Evolutionary conservation across 805 yeast genomes (phyloP), one percentile per base, ranked within the genome.

Genomic region (Lipomyces japonicus): DNA sequence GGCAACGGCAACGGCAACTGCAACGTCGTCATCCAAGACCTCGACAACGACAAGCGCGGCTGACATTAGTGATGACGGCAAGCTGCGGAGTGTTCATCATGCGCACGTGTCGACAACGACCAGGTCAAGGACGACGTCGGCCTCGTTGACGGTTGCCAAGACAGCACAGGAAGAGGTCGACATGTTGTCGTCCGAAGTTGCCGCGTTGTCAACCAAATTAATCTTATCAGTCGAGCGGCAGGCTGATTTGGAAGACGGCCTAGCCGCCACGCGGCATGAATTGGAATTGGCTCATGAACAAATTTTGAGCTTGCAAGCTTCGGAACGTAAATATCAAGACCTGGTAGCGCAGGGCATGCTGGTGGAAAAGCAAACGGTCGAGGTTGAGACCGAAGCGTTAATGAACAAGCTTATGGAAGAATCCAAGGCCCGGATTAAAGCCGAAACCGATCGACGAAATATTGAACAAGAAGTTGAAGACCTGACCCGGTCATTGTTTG

Each of bases 391-490:
- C 19, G 62, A 63, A 4, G 67, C 67, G 3, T 54, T 76, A 9
- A 67, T 65, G 39, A 64, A 64, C 31, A 64, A 66, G 35, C 56
- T 71, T n/a, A 51, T 61, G 19, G 64, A 60, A 46, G 58, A 58
- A 42, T 46, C 50, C 51, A 55, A 55, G 50, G 77, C 77, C 52
- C 66, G 65, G 7, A 23, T 43, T 14, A 70, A 65, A 5, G 83
- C 87, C 0, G 84, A 82, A 57, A 70, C 68, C 9, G 86, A 83
- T 58, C 82, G 78, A 16, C 71, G 76, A 40, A 74, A 76, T 50
- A 68, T 87, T 44, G 78, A 82, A 54, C 78, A 75, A 28, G 96
- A 87, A 63, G 84, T 87, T 32, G 93, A 86, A 62, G 95, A 86
- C 35, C 68, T 87, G 41, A 79, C 89, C 1, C 86, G 82, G 1